Conservation (phyloP, 2,329 filamentous ascomycete species). For the Nannizzia gypsea region DNA sequence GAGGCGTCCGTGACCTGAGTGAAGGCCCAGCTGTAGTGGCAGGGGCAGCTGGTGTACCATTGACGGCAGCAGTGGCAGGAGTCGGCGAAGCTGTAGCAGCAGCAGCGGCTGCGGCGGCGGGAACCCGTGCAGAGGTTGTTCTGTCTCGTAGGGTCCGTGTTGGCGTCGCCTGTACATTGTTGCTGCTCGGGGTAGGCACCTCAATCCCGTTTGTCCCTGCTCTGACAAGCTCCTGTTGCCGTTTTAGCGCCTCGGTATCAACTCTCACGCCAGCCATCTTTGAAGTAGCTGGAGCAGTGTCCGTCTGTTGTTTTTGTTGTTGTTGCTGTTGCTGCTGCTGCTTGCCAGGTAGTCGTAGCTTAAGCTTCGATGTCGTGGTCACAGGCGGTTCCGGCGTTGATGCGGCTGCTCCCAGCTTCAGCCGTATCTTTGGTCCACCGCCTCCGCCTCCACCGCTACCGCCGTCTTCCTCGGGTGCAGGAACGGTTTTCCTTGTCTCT, state of each 20-base stretch:
- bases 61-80: not conserved
- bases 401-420: conserved; percentile 49
- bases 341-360: conserved; percentile 55
- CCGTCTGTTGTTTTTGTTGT: no score
- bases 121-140: not conserved
- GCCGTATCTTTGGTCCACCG: conserved; percentile 61
- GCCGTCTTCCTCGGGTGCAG: conserved; percentile 44
- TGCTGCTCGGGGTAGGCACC: conserved; percentile 1
- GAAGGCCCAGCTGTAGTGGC: not conserved
- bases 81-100: conserved; percentile 6
- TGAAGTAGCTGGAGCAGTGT: conserved; percentile 32
- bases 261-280: conserved; percentile 38
- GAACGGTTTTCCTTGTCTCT: conserved; percentile 59
- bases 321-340: no score
- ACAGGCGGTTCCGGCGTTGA: conserved; percentile 31
- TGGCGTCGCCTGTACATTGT: conserved; percentile 13
- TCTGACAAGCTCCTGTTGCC: conserved; percentile 42
- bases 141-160: conserved; percentile 29
- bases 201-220: conserved; percentile 32
- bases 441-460: conserved; percentile 32
- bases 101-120: conserved; percentile 2
- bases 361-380: conserved; percentile 45
- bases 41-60: not conserved
- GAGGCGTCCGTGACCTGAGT: not conserved
- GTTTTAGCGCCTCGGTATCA: conserved; percentile 43